A percentile compares a stretch with the other conserved stretches of the same genome.
Evolutionary conservation across 202 grass and related monocot species (phyloP).

Genomic region (Schoenoplectus tabernaemontani): DNA sequence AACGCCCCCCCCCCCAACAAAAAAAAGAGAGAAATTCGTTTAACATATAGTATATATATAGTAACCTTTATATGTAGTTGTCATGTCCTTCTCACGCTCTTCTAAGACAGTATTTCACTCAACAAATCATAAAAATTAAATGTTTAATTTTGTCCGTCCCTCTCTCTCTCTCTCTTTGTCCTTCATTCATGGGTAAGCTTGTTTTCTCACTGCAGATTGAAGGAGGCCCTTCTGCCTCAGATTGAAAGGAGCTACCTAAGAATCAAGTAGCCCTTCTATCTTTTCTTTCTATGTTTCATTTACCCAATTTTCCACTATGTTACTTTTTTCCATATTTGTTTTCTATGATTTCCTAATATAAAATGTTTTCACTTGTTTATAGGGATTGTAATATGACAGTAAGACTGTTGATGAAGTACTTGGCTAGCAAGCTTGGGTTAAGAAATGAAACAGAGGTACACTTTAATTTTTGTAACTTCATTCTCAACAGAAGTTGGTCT

Average conservation of each 20-base stretch:
- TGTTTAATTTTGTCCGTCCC: background rate
- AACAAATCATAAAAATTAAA: background rate
- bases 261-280: constrained; percentile 82
- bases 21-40: too few species aligned
- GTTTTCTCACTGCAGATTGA: constrained; percentile 39
- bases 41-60: too few species aligned
- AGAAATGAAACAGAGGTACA: constrained; percentile 53
- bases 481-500: background rate
- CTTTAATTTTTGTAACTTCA: background rate
- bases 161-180: background rate
- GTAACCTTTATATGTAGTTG: background rate
- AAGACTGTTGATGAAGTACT: constrained; percentile 65
- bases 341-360: background rate
- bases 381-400: constrained; percentile 69
- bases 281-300: background rate
- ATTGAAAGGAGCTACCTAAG: constrained; percentile 75
- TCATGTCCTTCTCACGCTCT: too few species aligned
- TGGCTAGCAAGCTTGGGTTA: constrained; percentile 66
- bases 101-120: background rate
- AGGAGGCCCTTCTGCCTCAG: constrained; percentile 69
- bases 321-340: too few species aligned
- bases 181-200: background rate
- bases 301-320: background rate
- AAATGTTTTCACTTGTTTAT: constrained; percentile 25
- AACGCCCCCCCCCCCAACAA: too few species aligned